phyloP scores from a whole-genome alignment of 1,139 yeast genomes.

The Pichia sp. region DNA sequence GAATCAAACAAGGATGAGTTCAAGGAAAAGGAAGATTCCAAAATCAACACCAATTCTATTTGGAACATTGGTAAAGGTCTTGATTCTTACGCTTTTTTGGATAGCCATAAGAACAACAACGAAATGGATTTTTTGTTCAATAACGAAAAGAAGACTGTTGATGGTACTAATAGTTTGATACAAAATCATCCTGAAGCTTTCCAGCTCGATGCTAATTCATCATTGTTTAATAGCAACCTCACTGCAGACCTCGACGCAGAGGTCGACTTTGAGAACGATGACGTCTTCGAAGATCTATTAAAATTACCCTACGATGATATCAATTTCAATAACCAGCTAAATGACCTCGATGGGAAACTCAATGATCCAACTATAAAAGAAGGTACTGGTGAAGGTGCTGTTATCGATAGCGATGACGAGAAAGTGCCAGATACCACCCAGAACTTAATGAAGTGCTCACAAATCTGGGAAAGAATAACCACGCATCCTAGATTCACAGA shows the following conservation, averaged over 20 bases:
- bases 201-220: conserved; percentile 7
- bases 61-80: conserved; percentile 1
- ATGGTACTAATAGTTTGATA: conserved; percentile 10
- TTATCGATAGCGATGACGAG: conserved; percentile 32
- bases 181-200: conserved; percentile 16
- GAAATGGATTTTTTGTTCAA: conserved; percentile 27
- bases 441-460: conserved; percentile 67
- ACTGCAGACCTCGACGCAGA: background rate
- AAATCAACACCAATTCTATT: background rate
- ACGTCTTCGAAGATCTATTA: conserved; percentile 17
- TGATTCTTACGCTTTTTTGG: conserved; percentile 7
- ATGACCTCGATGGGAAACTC: background rate
- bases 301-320: conserved; percentile 13
- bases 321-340: background rate
- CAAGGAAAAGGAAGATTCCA: background rate
- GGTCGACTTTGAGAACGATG: conserved; percentile 12
- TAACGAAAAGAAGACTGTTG: conserved; percentile 41
- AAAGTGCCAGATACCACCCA: conserved; percentile 54
- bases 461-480: conserved; percentile 94
- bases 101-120: conserved; percentile 5
- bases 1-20: background rate
- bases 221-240: background rate
- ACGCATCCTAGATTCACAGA: conserved; percentile 92
- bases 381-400: conserved; percentile 22
- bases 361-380: no score